Evolutionary conservation across 257 asterid genomes (phyloP).

Genomic region (Solanum chiquidenum): DNA sequence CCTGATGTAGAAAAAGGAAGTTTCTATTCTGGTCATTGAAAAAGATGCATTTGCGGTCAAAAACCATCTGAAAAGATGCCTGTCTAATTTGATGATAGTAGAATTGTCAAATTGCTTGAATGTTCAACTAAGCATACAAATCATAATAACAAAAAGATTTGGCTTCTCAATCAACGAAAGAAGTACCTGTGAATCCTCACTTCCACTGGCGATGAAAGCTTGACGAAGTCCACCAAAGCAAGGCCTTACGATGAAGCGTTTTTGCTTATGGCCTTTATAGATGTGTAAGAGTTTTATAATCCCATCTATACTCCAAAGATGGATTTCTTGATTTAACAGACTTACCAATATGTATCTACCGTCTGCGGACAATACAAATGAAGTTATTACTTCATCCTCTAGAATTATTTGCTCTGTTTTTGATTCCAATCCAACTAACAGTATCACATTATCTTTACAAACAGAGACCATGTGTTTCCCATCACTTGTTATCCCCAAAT

Average conservation of each 20-base stretch:
- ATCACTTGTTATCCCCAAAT: slow-evolving; percentile 50
- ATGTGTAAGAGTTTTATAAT: slow-evolving; percentile 38
- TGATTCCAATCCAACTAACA: slow-evolving; percentile 64
- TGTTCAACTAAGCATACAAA: neutral
- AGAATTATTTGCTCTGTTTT: slow-evolving; percentile 53
- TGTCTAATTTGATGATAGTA: neutral
- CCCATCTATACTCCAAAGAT: slow-evolving; percentile 77
- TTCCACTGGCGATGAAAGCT: slow-evolving; percentile 86
- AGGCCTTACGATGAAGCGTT: slow-evolving; percentile 69
- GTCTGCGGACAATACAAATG: slow-evolving; percentile 68
- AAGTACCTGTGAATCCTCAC: slow-evolving; percentile 89
- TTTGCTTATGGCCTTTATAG: slow-evolving; percentile 74
- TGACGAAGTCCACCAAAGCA: slow-evolving; percentile 85
- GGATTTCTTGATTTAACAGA: slow-evolving; percentile 63
- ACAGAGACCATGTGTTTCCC: slow-evolving; percentile 67
- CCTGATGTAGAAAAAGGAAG: neutral
- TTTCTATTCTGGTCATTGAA: neutral
- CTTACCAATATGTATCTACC: slow-evolving; percentile 64
- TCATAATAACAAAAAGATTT: neutral
- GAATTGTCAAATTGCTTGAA: neutral
- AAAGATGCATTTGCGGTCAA: neutral
- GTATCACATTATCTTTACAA: slow-evolving; percentile 48
- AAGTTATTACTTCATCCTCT: slow-evolving; percentile 64
- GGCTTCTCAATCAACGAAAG: neutral
- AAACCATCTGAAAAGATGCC: neutral